phyloP scores from a whole-genome alignment of 1,139 yeast species.

The Blastobotrys illinoisensis region DNA sequence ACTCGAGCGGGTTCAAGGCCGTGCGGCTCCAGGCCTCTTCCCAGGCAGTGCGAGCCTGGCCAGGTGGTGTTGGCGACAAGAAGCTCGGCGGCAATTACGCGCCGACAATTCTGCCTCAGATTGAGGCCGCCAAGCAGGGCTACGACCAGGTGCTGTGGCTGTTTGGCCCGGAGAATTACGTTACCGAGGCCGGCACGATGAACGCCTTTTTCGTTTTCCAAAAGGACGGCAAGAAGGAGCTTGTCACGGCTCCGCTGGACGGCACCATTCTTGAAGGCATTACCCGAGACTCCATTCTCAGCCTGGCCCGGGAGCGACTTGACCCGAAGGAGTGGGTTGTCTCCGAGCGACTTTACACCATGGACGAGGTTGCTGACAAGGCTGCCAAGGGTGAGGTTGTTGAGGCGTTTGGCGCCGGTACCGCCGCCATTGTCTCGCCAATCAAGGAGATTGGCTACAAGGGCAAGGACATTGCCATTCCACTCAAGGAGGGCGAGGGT shows the following conservation, averaged over 20 bases:
- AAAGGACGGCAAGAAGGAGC: conserved; percentile 76
- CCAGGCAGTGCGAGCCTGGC: conserved; percentile 97
- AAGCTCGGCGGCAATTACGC: conserved; percentile 98
- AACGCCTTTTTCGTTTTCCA: conserved; percentile 83
- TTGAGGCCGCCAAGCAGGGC: conserved; percentile 81
- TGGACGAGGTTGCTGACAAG: conserved; percentile 70
- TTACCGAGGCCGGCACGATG: conserved; percentile 98
- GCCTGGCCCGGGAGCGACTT: conserved; percentile 68
- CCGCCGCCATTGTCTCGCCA: conserved; percentile 96
- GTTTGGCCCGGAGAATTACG: conserved; percentile 80
- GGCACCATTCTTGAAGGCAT: conserved; percentile 97
- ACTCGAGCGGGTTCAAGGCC: conserved; percentile 88
- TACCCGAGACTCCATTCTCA: conserved; percentile 83
- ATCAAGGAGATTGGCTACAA: conserved; percentile 80
- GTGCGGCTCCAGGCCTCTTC: conserved; percentile 91
- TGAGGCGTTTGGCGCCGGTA: conserved; percentile 98
- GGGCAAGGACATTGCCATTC: conserved; percentile 66
- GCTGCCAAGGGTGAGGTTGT: conserved; percentile 76
- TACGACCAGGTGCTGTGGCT: conserved; percentile 95
- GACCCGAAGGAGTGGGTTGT: conserved; percentile 71
- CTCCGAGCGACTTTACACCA: conserved; percentile 76
- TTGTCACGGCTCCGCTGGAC: conserved; percentile 93
- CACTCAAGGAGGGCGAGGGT: conserved; percentile 71
- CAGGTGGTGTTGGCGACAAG: conserved; percentile 95
- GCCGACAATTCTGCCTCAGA: conserved; percentile 86